These are phyloP conservation scores for Rhododendron ferrugineum DNA, from an alignment of 148 eudicot species.

Conservation along the genomic window DNA sequence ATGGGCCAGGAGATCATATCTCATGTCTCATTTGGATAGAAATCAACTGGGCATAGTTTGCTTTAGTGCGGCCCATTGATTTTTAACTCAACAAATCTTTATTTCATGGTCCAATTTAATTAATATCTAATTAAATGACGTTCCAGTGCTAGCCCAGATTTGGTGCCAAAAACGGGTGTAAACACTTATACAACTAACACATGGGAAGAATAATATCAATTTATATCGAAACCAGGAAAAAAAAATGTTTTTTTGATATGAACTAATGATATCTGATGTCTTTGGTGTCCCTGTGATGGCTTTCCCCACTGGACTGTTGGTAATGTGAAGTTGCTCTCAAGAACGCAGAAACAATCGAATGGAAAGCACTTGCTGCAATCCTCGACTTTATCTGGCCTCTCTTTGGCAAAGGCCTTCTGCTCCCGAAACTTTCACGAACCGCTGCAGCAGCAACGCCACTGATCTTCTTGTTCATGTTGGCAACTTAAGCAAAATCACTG, in stretches of 20 bases:
- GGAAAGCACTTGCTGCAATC: constrained; percentile 43
- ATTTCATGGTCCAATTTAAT: too few species aligned
- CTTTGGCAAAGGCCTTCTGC: constrained; percentile 33
- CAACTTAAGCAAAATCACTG: neutral
- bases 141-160: too few species aligned
- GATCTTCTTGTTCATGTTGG: constrained; percentile 25
- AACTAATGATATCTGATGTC: neutral
- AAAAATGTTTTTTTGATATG: neutral
- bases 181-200: neutral
- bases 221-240: neutral
- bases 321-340: constrained; percentile 16
- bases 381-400: constrained; percentile 52
- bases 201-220: neutral
- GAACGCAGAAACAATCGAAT: constrained; percentile 26
- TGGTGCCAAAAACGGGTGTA: too few species aligned
- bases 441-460: constrained; percentile 15
- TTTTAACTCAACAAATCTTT: too few species aligned
- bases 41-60: too few species aligned
- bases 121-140: too few species aligned
- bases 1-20: too few species aligned
- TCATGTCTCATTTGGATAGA: too few species aligned
- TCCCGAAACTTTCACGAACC: constrained; percentile 15
- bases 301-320: neutral
- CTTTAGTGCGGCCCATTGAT: too few species aligned
- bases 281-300: neutral